Conservation (phyloP, 108 stramenopile species). For the Skeletonema costatum region DNA sequence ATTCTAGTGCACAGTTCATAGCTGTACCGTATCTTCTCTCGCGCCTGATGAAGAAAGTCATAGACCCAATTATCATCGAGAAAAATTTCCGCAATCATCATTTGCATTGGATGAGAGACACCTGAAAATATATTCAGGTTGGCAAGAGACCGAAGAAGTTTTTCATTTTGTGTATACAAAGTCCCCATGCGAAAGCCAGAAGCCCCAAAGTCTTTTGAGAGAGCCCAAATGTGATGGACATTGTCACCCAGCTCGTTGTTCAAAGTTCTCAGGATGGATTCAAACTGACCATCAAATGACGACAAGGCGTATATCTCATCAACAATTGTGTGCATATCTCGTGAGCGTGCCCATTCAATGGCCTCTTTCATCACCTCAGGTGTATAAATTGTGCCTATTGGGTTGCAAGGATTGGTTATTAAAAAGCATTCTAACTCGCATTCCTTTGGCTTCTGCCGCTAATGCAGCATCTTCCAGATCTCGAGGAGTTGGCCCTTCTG, state of each 20-base stretch:
- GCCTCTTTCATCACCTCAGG: conserved; percentile 51
- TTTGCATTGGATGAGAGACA: conserved; percentile 84
- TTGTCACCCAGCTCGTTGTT: conserved; percentile 77
- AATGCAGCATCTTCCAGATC: conserved; percentile 72
- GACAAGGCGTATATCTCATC: conserved; percentile 93
- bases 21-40: conserved; percentile 50
- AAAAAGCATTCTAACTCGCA: conserved; percentile 75
- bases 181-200: conserved; percentile 87
- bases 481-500: conserved; percentile 61
- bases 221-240: conserved; percentile 88
- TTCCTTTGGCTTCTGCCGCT: conserved; percentile 50
- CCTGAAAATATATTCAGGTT: conserved; percentile 79
- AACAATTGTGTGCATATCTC: conserved; percentile 76
- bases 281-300: conserved; percentile 53
- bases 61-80: conserved; percentile 84
- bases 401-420: conserved; percentile 92
- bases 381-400: conserved; percentile 80
- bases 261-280: conserved; percentile 65
- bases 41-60: conserved; percentile 63
- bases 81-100: conserved; percentile 74
- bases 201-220: conserved; percentile 93
- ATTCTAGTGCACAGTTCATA: conserved; percentile 66
- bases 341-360: conserved; percentile 75
- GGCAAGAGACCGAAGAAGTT: conserved; percentile 55
- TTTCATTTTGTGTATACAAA: conserved; percentile 83